Evolutionary conservation across 371 early-diverging fungal genomes (phyloP).

Genomic region (Actinomucor elegans): DNA sequence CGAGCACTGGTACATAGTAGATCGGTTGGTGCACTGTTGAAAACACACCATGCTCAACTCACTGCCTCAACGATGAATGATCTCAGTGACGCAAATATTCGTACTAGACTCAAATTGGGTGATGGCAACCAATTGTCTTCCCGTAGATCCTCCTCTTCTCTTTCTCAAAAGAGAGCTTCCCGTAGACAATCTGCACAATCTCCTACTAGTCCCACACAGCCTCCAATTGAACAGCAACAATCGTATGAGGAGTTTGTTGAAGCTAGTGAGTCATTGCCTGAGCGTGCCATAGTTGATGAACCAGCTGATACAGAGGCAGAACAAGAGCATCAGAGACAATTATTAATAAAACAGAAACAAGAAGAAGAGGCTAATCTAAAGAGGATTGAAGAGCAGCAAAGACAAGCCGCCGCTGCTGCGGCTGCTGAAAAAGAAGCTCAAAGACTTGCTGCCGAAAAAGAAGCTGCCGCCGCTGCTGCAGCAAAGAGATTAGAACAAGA

Average conservation of each 20-base stretch:
- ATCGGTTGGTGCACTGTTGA: conserved; percentile 61
- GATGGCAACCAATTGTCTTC: conserved; percentile 29
- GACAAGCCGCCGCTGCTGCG: conserved; percentile 9
- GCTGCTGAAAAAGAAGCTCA: conserved; percentile 14
- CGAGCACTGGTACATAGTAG: conserved; percentile 73
- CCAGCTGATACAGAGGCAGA: conserved; percentile 1
- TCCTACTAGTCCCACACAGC: conserved; percentile 18
- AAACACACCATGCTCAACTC: conserved; percentile 52
- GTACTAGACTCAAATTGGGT: conserved; percentile 42
- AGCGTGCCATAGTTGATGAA: neutral
- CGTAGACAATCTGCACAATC: conserved; percentile 31
- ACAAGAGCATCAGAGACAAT: conserved; percentile 1
- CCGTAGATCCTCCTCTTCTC: conserved; percentile 37
- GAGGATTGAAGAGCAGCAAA: conserved; percentile 9
- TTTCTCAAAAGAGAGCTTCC: conserved; percentile 35
- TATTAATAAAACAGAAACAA: conserved; percentile 11
- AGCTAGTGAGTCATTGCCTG: conserved; percentile 29
- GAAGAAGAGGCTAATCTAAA: conserved; percentile 5
- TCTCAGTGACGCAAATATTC: conserved; percentile 40
- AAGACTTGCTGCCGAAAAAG: conserved; percentile 14
- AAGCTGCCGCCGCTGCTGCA: conserved; percentile 19
- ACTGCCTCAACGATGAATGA: conserved; percentile 47
- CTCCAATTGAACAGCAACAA: conserved; percentile 14
- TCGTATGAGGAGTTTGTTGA: conserved; percentile 36
- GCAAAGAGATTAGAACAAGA: conserved; percentile 18